A percentile compares a stretch with the other conserved stretches of the same genome.
Conservation (phyloP, 2,329 filamentous ascomycete species). For the Anthostomella pinea region DNA sequence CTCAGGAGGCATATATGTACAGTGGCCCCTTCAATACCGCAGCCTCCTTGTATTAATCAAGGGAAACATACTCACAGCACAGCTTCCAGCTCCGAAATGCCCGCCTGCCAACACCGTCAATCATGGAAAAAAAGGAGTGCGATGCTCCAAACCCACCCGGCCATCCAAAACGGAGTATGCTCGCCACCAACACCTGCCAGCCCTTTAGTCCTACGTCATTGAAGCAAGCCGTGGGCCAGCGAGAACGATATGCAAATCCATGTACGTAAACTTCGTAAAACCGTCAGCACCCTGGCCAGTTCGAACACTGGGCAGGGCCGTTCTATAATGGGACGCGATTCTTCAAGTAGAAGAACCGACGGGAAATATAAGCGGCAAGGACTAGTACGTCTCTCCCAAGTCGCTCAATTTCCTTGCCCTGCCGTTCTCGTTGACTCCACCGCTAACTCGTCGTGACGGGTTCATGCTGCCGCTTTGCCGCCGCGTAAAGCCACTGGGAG, state of each 20-base stretch:
- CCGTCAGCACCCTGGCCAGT: slow-evolving; percentile 25
- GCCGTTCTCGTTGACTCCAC: slow-evolving; percentile 27
- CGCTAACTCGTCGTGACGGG: slow-evolving; percentile 41
- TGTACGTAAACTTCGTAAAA: slow-evolving; percentile 30
- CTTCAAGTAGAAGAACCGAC: slow-evolving; percentile 18
- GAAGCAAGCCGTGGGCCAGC: slow-evolving; percentile 13
- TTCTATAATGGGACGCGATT: slow-evolving; percentile 15
- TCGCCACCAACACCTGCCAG: slow-evolving; percentile 11
- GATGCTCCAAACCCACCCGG: slow-evolving; percentile 13
- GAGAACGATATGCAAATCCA: slow-evolving; percentile 25
- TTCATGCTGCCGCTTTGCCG: slow-evolving; percentile 41
- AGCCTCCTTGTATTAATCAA: no score
- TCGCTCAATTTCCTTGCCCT: slow-evolving; percentile 44
- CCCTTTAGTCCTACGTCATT: neutral
- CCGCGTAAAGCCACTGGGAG: slow-evolving; percentile 44
- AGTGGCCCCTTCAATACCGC: no score
- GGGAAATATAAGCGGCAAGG: slow-evolving; percentile 21
- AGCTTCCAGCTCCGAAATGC: no score
- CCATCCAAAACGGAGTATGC: slow-evolving; percentile 11
- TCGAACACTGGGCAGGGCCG: no score
- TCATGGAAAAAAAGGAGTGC: slow-evolving; percentile 6
- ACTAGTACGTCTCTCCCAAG: slow-evolving; percentile 54
- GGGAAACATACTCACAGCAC: no score
- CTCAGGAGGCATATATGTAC: no score
- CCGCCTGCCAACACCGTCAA: no score